These are phyloP conservation scores for Torulaspora microellipsoides DNA, from an alignment of 805 yeast genomes.

Conservation along the genomic window DNA sequence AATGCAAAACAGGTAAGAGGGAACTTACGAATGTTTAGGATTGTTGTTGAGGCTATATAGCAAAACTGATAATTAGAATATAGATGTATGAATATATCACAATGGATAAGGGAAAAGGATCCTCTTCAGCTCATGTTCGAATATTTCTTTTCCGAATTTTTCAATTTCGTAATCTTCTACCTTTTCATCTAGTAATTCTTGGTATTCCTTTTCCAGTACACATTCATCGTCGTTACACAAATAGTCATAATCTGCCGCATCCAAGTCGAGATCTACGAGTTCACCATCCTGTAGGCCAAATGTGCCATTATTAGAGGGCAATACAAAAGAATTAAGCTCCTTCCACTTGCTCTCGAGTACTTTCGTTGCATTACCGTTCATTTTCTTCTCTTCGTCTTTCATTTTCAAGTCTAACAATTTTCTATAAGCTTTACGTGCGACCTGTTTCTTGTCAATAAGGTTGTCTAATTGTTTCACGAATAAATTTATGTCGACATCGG, in stretches of 20 bases:
- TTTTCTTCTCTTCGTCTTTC: conserved; percentile 20
- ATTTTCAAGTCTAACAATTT: conserved; percentile 25
- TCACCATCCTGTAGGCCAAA: conserved; percentile 49
- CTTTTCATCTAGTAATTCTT: conserved; percentile 21
- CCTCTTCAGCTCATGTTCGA: conserved; percentile 11
- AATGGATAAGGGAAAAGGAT: conserved; percentile 4
- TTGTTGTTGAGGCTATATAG: background rate
- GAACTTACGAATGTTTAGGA: too few relatives aligned
- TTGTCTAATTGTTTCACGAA: conserved; percentile 39
- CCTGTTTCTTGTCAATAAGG: conserved; percentile 36
- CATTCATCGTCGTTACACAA: conserved; percentile 23
- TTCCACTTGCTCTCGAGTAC: conserved; percentile 41
- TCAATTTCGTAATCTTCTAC: conserved; percentile 25
- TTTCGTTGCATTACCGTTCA: conserved; percentile 20
- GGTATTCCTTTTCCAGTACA: conserved; percentile 30
- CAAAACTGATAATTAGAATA: background rate
- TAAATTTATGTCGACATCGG: conserved; percentile 26
- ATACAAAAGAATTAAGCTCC: conserved; percentile 40
- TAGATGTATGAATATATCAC: conserved; percentile 2
- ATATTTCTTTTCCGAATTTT: conserved; percentile 25
- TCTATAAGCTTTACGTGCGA: conserved; percentile 34
- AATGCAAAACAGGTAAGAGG: conserved; percentile 23
- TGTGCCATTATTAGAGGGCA: conserved; percentile 40
- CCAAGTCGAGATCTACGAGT: conserved; percentile 39
- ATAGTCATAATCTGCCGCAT: conserved; percentile 27